A percentile compares a stretch with the other conserved stretches of the same genome.
Conservation (phyloP, 2,329 filamentous ascomycete species). For the Diaporthe sp. region DNA sequence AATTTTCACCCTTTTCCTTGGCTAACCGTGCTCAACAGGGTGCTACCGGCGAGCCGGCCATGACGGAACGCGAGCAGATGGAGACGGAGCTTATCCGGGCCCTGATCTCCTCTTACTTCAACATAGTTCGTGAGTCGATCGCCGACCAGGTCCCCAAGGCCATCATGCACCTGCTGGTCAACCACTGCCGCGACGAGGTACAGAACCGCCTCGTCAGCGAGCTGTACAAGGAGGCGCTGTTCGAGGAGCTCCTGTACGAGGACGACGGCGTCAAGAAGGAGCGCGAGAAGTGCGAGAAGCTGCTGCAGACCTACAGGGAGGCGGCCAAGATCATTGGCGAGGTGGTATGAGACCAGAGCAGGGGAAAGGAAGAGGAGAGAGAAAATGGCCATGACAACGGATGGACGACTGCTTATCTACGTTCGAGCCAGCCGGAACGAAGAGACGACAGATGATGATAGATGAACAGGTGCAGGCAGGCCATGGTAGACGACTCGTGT, state of each 20-base stretch:
- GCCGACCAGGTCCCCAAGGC: conserved; percentile 99
- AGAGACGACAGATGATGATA: conserved; percentile 38
- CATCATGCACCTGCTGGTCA: conserved; percentile 98
- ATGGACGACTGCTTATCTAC: background rate
- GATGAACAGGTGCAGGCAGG: conserved; percentile 25
- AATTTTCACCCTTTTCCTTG: conserved; percentile 15
- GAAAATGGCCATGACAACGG: background rate
- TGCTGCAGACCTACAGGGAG: conserved; percentile 95
- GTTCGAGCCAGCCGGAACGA: conserved; percentile 10
- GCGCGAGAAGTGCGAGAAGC: conserved; percentile 97
- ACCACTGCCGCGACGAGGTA: conserved; percentile 97
- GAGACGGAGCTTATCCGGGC: conserved; percentile 98
- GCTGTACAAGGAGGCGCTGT: conserved; percentile 91
- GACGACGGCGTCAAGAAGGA: conserved; percentile 98
- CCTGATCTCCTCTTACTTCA: conserved; percentile 98
- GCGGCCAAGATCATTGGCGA: conserved; percentile 98
- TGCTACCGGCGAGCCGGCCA: conserved; percentile 81
- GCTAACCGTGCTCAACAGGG: conserved; percentile 56
- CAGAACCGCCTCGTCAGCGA: conserved; percentile 97
- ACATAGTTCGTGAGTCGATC: conserved; percentile 98
- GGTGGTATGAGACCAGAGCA: conserved; percentile 72
- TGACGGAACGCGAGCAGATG: conserved; percentile 96
- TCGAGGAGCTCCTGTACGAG: conserved; percentile 95
- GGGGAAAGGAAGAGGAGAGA: background rate
- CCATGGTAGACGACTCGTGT: conserved; percentile 26